Base-by-base conservation (phyloP, 257 asterid genomes). In the Vinca minor region DNA sequence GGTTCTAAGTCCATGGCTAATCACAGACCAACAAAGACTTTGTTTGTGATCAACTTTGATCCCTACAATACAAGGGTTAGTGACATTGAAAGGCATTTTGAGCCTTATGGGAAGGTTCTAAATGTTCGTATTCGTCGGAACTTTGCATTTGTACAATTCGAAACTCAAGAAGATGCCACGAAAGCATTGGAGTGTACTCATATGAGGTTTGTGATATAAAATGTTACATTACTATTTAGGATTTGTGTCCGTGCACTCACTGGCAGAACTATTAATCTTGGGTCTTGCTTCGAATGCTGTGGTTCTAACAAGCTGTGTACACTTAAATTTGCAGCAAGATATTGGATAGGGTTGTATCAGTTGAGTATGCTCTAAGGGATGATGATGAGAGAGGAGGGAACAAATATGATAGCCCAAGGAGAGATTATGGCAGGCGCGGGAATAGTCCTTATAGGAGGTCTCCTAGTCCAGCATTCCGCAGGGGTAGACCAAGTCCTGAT, bases 71-170 rank as follows among this genome's bases (percentile, higher is more conserved):
- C 98, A 13, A 79, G 82, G 79, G 76, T 65, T 59, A 78, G 77
- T 34, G 96, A 89, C 75, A 87, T 92, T 62, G 95, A 92, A 69
- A 81, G 84, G 59, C 98, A 92, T 71, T 92, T 92, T 67, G 98
- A 88, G 69, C 91, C 93, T 11, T 84, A 83, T 71, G 96, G 95
- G 49, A 87, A 86, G 83, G 80, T 88, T 62, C 79, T 83, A 23
- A 85, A 87, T 68, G 95, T 89, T 32, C 95, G 95, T 55, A 85
- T 82, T 31, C 81, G 97, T 0, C 74, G 96, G 68, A 92, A 89
- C 78, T 92, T 92, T 82, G 93, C 96, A 4, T 92, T 92, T 77
- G 96, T 92, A 69, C 98, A 88, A 66, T 92, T 87, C 66, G 95
- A 87, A 68, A 88, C 85, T 9, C 95, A 83, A 76, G 95, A 89